phyloP scores from a whole-genome alignment of 495 filamentous ascomycete genomes.

The Entonaema liquescens region DNA sequence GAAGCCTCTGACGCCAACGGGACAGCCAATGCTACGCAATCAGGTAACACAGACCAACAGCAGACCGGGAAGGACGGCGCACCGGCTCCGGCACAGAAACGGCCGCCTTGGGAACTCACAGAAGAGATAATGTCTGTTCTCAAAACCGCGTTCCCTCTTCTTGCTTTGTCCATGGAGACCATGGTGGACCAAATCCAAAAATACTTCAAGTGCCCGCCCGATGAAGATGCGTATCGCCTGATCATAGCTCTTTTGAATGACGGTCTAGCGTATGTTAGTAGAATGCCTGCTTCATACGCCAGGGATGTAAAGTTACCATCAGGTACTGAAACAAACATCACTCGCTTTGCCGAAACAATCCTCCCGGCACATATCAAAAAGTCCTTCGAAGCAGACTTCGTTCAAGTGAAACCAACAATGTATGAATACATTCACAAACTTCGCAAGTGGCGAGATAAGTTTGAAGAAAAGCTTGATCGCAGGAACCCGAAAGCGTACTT shows the following conservation, averaged over 20 bases:
- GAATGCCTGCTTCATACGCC: conserved; percentile 83
- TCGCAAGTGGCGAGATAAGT: conserved; percentile 94
- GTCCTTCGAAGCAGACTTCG: conserved; percentile 96
- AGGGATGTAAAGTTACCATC: conserved; percentile 89
- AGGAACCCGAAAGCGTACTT: conserved; percentile 72
- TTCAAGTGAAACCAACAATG: conserved; percentile 91
- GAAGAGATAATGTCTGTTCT: conserved; percentile 94
- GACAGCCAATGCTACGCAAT: conserved; percentile 44
- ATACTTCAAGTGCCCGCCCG: conserved; percentile 97
- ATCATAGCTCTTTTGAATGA: conserved; percentile 97
- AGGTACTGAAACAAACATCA: conserved; percentile 95
- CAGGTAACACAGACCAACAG: conserved; percentile 48
- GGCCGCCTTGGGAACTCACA: conserved; percentile 90
- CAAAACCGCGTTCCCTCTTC: conserved; percentile 94
- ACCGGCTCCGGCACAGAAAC: conserved; percentile 65
- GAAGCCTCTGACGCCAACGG: conserved; percentile 58
- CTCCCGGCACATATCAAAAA: conserved; percentile 90
- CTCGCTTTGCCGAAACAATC: conserved; percentile 94
- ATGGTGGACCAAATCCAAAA: conserved; percentile 99
- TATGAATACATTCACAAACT: conserved; percentile 97
- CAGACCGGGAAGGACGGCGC: conserved; percentile 39
- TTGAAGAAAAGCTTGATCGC: conserved; percentile 97
- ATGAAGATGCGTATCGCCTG: conserved; percentile 97
- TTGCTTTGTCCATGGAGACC: conserved; percentile 97
- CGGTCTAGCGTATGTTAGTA: conserved; percentile 85